Conservation (phyloP, 768 basidiomycete species). For the Paxillus rubicundulus region DNA sequence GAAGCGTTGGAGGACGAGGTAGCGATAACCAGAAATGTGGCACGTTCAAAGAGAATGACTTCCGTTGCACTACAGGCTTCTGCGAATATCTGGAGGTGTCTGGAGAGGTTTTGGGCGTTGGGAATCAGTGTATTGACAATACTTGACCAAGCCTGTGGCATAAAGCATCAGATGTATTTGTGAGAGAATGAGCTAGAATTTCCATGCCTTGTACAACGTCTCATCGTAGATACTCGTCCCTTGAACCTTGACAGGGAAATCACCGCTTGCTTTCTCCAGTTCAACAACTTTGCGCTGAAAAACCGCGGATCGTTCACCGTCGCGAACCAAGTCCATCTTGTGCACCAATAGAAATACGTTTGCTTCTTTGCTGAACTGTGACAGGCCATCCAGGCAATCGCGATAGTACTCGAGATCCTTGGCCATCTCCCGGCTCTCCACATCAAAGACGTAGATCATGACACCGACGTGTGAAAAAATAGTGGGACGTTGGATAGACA, state of each 20-base stretch:
- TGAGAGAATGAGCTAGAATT: neutral
- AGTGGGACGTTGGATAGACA: conserved; percentile 85
- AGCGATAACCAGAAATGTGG: conserved; percentile 97
- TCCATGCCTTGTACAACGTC: conserved; percentile 82
- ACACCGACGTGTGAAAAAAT: conserved; percentile 97
- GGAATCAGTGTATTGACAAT: conserved; percentile 97
- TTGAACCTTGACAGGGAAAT: conserved; percentile 65
- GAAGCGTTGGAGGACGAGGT: conserved; percentile 53
- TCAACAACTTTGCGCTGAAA: conserved; percentile 76
- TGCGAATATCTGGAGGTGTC: conserved; percentile 84
- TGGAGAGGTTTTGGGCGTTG: conserved; percentile 85
- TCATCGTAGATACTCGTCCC: conserved; percentile 98
- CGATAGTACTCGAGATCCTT: conserved; percentile 92
- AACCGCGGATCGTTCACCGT: conserved; percentile 47
- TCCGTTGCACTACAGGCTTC: conserved; percentile 87
- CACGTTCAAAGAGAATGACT: conserved; percentile 93
- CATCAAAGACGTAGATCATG: conserved; percentile 98
- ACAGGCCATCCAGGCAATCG: conserved; percentile 83
- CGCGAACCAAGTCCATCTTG: conserved; percentile 94
- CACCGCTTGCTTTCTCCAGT: conserved; percentile 64
- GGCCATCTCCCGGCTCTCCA: conserved; percentile 77
- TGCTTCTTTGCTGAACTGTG: conserved; percentile 77
- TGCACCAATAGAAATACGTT: conserved; percentile 89
- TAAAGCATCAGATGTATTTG: conserved; percentile 8
- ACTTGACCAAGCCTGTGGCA: conserved; percentile 87